phyloP scores from a whole-genome alignment of 2,329 filamentous ascomycete genomes.

The Lasiodiplodia theobromae region DNA sequence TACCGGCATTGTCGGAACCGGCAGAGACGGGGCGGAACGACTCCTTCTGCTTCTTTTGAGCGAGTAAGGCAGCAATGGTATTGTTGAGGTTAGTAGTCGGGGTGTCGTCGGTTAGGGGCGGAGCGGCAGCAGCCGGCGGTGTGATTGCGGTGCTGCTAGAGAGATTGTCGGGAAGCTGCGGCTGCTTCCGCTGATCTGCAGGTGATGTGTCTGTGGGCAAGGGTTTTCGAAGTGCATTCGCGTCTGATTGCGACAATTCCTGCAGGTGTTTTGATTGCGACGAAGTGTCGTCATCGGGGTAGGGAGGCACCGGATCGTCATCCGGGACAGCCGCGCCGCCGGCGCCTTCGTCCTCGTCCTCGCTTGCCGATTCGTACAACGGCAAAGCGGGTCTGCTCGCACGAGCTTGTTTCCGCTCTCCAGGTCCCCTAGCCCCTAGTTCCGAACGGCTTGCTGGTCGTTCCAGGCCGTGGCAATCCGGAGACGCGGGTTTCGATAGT shows the following conservation, averaged over 20 bases:
- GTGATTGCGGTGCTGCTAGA: neutral
- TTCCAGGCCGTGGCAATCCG: neutral
- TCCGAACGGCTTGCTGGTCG: neutral
- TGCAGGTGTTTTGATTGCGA: slow-evolving; percentile 14
- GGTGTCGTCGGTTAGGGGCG: slow-evolving; percentile 1
- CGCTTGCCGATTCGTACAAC: slow-evolving; percentile 26
- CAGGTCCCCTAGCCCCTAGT: neutral
- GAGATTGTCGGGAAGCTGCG: neutral
- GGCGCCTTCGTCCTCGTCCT: slow-evolving; percentile 3
- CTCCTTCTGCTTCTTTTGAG: slow-evolving; percentile 31
- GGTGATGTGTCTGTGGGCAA: slow-evolving; percentile 1
- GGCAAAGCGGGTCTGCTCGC: slow-evolving; percentile 3
- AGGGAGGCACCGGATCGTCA: slow-evolving; percentile 15
- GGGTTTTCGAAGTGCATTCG: slow-evolving; percentile 13
- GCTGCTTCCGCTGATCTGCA: slow-evolving; percentile 17
- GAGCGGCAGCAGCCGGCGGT: slow-evolving; percentile 4
- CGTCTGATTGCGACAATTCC: slow-evolving; percentile 19
- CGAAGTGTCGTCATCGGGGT: neutral
- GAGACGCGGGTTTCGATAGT: slow-evolving; percentile 14
- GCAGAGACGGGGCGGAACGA: slow-evolving; percentile 13
- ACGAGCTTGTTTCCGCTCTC: neutral
- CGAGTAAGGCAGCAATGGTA: slow-evolving; percentile 34
- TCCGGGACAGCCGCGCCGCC: slow-evolving; percentile 2
- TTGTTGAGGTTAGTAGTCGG: slow-evolving; percentile 26
- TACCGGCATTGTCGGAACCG: slow-evolving; percentile 7